Percentiles rank a stretch among this genome's conserved stretches.
Conservation (phyloP, 768 basidiomycete species). For the Pisolithus sp. region DNA sequence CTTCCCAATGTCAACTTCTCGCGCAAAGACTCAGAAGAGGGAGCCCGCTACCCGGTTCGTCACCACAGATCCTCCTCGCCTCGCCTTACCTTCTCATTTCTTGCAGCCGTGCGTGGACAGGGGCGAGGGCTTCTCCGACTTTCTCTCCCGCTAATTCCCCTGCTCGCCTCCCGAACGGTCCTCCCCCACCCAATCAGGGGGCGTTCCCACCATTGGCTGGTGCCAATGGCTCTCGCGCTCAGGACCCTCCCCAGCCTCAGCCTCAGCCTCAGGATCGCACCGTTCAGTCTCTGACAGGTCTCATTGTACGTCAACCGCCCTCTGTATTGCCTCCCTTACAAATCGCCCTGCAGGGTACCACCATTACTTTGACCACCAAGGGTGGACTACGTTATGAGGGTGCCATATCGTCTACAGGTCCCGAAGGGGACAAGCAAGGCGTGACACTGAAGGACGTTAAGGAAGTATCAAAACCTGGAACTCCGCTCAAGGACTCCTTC, state of each 20-base stretch:
- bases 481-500: conserved; percentile 61
- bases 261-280: conserved; percentile 42
- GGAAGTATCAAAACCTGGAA: conserved; percentile 60
- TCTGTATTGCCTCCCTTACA: conserved; percentile 3
- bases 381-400: conserved; percentile 69
- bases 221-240: conserved; percentile 40
- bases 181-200: conserved; percentile 29
- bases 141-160: conserved; percentile 48
- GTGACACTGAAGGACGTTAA: conserved; percentile 74
- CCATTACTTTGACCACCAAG: conserved; percentile 71
- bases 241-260: conserved; percentile 30
- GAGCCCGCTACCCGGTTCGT: conserved; percentile 51
- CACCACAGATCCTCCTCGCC: conserved; percentile 9
- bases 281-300: conserved; percentile 58
- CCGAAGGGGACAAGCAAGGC: conserved; percentile 64
- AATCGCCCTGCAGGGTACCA: conserved; percentile 53
- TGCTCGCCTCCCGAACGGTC: conserved; percentile 39
- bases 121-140: conserved; percentile 62
- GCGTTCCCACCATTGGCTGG: conserved; percentile 38
- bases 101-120: conserved; percentile 55
- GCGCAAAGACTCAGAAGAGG: conserved; percentile 60
- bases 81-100: conserved; percentile 7
- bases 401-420: conserved; percentile 51
- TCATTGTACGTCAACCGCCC: conserved; percentile 50
- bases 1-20: conserved; percentile 51